Base-by-base conservation (phyloP, 2,329 filamentous ascomycete genomes). In the Apiospora malaysiana region DNA sequence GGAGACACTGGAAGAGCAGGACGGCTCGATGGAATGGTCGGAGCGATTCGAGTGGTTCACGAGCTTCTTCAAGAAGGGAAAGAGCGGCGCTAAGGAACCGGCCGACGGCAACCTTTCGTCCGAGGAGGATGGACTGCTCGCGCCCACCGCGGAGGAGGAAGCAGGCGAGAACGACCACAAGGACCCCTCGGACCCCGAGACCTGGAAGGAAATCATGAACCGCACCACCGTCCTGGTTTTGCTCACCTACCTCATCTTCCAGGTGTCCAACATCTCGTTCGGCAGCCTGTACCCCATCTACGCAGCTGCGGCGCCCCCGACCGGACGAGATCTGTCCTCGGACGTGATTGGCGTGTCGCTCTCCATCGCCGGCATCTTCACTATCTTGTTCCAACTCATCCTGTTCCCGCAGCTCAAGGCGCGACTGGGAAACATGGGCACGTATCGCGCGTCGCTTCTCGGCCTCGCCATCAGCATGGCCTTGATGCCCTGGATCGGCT, bases 241-340 rank as follows among this genome's bases (percentile, higher is more conserved):
- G 7, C 80, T 89, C 69, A 97, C 95, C 0, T 98, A 97, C 78
- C 89, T 98, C 59, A 92, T 98, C 68, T 99, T 98, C 79, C 95
- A 98, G 77, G 87, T 99, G 6, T 91, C 93, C 72, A 98, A 98
- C 80, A 94, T 98, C 74, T 94, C 94, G 4, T 99, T 95, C 87
- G 98, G 97, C 82, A 95, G 94, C 23, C 85, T 99, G 0, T 99
- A 97, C 77, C 96, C 96, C 0, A 95, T 98, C 69, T 99, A 98
- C 76, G 93, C 92, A 0, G 91, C 95, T 70, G 90, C 92, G 0
- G 81, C 88, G 0, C 86, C 90, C 0, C 96, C 96, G 0, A 91
- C 91, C 0, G 96, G 96, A 23, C 92, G 96, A 51, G 86, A 87
- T 0, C 85, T 98, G 4, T 88, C 88, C 0, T 94, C 95, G 0